Conservation (phyloP, 371 early-diverging fungal species). For the Syncephalastrum sp. region DNA sequence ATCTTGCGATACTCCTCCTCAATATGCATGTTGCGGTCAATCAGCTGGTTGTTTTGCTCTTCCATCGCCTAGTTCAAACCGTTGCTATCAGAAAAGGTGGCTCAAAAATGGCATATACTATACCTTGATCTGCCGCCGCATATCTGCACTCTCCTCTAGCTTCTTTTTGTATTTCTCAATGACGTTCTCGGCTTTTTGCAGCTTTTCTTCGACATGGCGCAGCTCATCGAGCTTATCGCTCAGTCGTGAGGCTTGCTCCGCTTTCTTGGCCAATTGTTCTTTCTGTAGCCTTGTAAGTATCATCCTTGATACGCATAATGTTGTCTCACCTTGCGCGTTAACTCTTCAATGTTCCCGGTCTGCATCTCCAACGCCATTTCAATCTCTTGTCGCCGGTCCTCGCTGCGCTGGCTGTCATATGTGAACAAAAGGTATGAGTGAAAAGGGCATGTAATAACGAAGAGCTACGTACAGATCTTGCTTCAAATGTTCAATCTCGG, state of each 20-base stretch:
- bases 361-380: constrained; percentile 67
- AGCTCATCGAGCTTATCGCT: constrained; percentile 91
- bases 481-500: constrained; percentile 86
- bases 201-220: constrained; percentile 82
- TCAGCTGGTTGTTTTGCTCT: constrained; percentile 70
- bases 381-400: constrained; percentile 72
- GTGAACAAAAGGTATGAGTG: constrained; percentile 5
- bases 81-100: not conserved
- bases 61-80: constrained; percentile 52
- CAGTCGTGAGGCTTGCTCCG: constrained; percentile 68
- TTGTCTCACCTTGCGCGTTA: constrained; percentile 55
- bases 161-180: constrained; percentile 95
- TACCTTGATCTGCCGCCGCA: constrained; percentile 76
- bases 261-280: constrained; percentile 54
- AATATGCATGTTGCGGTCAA: constrained; percentile 67
- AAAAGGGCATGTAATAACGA: not conserved
- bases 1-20: constrained; percentile 89
- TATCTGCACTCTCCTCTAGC: constrained; percentile 82
- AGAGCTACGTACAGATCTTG: constrained; percentile 68
- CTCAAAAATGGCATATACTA: not conserved
- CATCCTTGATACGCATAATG: not conserved
- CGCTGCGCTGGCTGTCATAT: constrained; percentile 66
- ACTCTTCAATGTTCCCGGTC: constrained; percentile 56
- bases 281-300: constrained; percentile 29
- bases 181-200: constrained; percentile 89